phyloP scores from a whole-genome alignment of 257 asterid species.

The Cordia subcordata region DNA sequence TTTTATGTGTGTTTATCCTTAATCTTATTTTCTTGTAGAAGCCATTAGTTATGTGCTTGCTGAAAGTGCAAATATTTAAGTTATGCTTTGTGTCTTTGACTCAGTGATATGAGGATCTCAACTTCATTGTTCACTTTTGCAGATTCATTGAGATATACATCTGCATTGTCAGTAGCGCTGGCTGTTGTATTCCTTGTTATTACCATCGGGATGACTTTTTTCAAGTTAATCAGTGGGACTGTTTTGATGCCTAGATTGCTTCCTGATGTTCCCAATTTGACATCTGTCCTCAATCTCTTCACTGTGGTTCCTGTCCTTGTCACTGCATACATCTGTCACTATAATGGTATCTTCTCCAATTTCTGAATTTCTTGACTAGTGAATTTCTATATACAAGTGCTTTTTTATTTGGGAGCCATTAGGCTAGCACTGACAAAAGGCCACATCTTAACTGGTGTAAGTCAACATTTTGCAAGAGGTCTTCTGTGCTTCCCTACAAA shows the following conservation, averaged over 20 bases:
- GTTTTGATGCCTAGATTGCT: constrained; percentile 62
- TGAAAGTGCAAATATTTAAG: not conserved
- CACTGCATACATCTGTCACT: constrained; percentile 83
- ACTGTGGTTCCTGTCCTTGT: constrained; percentile 82
- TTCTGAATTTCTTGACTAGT: too few relatives aligned
- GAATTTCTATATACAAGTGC: too few relatives aligned
- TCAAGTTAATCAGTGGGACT: constrained; percentile 63
- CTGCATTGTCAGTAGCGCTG: constrained; percentile 74
- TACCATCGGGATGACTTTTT: constrained; percentile 63
- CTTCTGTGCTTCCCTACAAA: too few relatives aligned
- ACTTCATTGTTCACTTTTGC: constrained; percentile 26
- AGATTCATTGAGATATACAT: constrained; percentile 82
- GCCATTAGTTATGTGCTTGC: not conserved
- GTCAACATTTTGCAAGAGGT: too few relatives aligned
- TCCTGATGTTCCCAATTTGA: constrained; percentile 44
- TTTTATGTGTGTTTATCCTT: not conserved
- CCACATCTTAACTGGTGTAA: too few relatives aligned
- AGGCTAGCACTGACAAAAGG: too few relatives aligned
- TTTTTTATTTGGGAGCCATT: too few relatives aligned
- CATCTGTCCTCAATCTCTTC: constrained; percentile 60
- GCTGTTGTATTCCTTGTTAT: constrained; percentile 79
- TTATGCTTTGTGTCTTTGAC: not conserved
- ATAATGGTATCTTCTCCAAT: constrained; percentile 47
- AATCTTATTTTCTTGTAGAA: not conserved
- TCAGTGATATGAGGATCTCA: constrained; percentile 10